phyloP scores from a whole-genome alignment of 2,329 filamentous ascomycete species.

The Chalara sp. region DNA sequence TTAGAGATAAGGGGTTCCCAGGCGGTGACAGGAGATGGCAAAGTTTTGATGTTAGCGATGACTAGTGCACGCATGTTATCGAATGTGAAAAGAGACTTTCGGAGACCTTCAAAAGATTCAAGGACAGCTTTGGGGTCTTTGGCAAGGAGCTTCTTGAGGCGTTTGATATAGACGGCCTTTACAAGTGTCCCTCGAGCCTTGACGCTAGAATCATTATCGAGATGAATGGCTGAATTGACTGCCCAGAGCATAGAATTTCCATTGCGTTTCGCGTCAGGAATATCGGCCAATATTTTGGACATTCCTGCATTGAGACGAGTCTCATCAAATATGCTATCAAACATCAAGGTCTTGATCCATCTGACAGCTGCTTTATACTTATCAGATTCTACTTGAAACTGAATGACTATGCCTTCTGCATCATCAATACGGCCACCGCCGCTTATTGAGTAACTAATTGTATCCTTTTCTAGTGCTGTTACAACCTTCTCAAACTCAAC shows the following conservation, averaged over 20 bases:
- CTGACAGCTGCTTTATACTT: slow-evolving; percentile 78
- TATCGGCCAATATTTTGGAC: slow-evolving; percentile 80
- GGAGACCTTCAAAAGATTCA: slow-evolving; percentile 68
- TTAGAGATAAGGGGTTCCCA: slow-evolving; percentile 57
- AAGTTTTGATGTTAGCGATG: slow-evolving; percentile 69
- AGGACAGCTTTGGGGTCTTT: slow-evolving; percentile 71
- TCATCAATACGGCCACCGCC: slow-evolving; percentile 65
- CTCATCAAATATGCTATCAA: slow-evolving; percentile 81
- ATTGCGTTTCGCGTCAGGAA: slow-evolving; percentile 86
- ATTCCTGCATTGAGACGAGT: slow-evolving; percentile 56
- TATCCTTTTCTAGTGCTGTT: slow-evolving; percentile 84
- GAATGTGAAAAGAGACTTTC: slow-evolving; percentile 70
- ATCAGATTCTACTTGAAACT: slow-evolving; percentile 79
- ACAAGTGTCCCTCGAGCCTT: slow-evolving; percentile 78
- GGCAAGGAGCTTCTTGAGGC: slow-evolving; percentile 73
- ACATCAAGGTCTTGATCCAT: slow-evolving; percentile 82
- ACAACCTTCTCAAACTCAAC: slow-evolving; percentile 90
- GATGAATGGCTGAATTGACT: slow-evolving; percentile 72
- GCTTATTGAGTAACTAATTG: slow-evolving; percentile 73
- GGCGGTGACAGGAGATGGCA: slow-evolving; percentile 67
- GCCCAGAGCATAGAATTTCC: slow-evolving; percentile 62
- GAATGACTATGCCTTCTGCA: slow-evolving; percentile 72
- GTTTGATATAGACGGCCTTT: slow-evolving; percentile 79
- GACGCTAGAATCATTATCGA: slow-evolving; percentile 66
- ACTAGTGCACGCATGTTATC: slow-evolving; percentile 83